phyloP scores from a whole-genome alignment of 2,329 filamentous ascomycete species.

The Calonectria naviculata region DNA sequence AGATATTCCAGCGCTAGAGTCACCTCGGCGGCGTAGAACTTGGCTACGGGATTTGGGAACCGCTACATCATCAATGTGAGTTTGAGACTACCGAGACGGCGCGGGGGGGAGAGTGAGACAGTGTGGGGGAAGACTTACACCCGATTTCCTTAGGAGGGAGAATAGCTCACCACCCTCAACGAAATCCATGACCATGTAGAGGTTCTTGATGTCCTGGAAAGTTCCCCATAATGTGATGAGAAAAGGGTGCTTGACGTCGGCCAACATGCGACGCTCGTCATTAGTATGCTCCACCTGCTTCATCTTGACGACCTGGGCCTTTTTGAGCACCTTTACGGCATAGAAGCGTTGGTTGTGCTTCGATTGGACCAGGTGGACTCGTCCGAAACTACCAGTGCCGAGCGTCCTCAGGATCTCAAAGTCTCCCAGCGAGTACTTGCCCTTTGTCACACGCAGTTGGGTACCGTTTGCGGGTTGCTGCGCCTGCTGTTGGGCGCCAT shows the following conservation, averaged over 20 bases:
- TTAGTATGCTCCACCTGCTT: conserved; percentile 99
- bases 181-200: conserved; percentile 99
- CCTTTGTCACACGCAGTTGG: conserved; percentile 81
- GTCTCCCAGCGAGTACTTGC: conserved; percentile 94
- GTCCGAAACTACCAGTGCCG: conserved; percentile 95
- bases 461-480: conserved; percentile 46
- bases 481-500: conserved; percentile 43
- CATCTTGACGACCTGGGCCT: conserved; percentile 99
- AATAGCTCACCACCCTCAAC: conserved; percentile 98
- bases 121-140: conserved; percentile 63
- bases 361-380: conserved; percentile 96
- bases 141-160: conserved; percentile 93
- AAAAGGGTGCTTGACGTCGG: conserved; percentile 97
- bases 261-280: conserved; percentile 95
- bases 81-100: not conserved
- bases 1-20: conserved; percentile 96
- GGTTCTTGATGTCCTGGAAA: conserved; percentile 93
- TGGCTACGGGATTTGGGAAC: conserved; percentile 98
- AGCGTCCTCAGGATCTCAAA: conserved; percentile 92
- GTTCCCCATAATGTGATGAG: conserved; percentile 98
- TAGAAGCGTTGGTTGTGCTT: conserved; percentile 99
- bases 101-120: not conserved
- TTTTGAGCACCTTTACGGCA: conserved; percentile 98
- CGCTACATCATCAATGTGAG: conserved; percentile 66
- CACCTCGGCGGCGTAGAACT: conserved; percentile 98